Evolutionary conservation across 2,329 filamentous ascomycete genomes (phyloP).

Genomic region (Epichloe amarillans): DNA sequence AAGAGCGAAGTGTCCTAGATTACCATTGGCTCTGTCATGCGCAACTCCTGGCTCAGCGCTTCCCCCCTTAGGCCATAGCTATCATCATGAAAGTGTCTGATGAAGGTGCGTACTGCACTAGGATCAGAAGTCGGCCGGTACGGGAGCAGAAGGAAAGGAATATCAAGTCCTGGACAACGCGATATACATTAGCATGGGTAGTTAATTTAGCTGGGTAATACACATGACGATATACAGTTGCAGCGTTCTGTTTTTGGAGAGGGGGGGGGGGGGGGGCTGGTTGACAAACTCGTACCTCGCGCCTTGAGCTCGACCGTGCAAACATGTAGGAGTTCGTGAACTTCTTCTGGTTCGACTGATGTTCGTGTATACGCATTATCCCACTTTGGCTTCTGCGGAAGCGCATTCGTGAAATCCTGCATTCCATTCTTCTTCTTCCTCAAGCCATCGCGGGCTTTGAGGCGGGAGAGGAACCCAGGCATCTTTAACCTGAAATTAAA

Average conservation of each 20-base stretch:
- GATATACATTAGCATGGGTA: slow-evolving; percentile 1
- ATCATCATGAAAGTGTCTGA: slow-evolving; percentile 81
- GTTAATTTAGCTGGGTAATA: neutral
- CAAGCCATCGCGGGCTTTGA: slow-evolving; percentile 64
- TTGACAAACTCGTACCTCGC: slow-evolving; percentile 52
- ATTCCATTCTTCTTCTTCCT: slow-evolving; percentile 55
- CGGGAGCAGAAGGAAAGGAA: slow-evolving; percentile 83
- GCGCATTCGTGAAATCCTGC: slow-evolving; percentile 34
- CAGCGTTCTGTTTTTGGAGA: neutral
- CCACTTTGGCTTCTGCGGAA: slow-evolving; percentile 62
- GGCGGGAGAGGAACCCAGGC: slow-evolving; percentile 46
- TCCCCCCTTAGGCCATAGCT: slow-evolving; percentile 54
- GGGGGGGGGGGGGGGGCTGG: neutral
- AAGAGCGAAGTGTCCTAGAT: slow-evolving; percentile 14
- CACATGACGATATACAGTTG: neutral
- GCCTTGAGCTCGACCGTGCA: slow-evolving; percentile 89
- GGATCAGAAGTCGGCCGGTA: slow-evolving; percentile 90
- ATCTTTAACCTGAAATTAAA: slow-evolving; percentile 22
- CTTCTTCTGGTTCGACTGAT: slow-evolving; percentile 75
- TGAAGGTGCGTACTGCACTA: slow-evolving; percentile 79
- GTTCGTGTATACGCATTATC: slow-evolving; percentile 78
- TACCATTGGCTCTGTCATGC: slow-evolving; percentile 90
- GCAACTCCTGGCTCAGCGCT: slow-evolving; percentile 67
- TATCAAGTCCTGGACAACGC: slow-evolving; percentile 55
- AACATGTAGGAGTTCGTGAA: slow-evolving; percentile 71